phyloP scores from a whole-genome alignment of 1,284 basidiomycete species.

The Cutaneotrichosporon cyanovorans region DNA sequence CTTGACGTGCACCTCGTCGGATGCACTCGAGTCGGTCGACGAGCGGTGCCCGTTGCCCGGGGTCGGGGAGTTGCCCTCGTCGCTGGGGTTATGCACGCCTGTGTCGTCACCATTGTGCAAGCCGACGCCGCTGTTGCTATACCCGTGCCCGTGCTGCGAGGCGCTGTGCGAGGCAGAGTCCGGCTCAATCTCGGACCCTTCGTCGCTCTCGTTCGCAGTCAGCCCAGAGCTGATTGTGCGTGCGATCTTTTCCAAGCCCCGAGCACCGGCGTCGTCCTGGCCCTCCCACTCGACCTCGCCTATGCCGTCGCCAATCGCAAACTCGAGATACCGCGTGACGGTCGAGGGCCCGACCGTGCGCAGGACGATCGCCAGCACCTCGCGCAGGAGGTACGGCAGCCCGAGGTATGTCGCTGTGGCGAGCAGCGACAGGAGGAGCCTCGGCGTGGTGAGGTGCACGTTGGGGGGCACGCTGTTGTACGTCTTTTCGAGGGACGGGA shows the following conservation, averaged over 20 bases:
- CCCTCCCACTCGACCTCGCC: conserved; percentile 48
- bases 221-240: conserved; percentile 42
- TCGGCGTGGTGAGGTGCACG: conserved; percentile 67
- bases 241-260: conserved; percentile 64
- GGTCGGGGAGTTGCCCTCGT: neutral
- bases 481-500: conserved; percentile 58
- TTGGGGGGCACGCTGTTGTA: conserved; percentile 46
- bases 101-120: conserved; percentile 1
- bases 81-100: neutral
- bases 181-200: conserved; percentile 7
- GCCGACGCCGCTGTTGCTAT: no score
- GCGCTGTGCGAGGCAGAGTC: neutral
- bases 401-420: conserved; percentile 80
- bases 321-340: conserved; percentile 67
- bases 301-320: conserved; percentile 70
- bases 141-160: no score
- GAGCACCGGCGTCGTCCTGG: conserved; percentile 55
- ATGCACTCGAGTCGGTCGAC: conserved; percentile 12
- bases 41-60: neutral
- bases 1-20: conserved; percentile 8
- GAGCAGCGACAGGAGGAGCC: conserved; percentile 75
- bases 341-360: conserved; percentile 73
- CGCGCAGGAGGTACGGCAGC: conserved; percentile 66
- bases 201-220: conserved; percentile 4
- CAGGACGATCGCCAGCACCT: conserved; percentile 64